A percentile compares a stretch with the other conserved stretches of the same genome.
These are phyloP conservation scores for Begonia masoniana DNA, from an alignment of 306 rosid species.

Conservation along the genomic window DNA sequence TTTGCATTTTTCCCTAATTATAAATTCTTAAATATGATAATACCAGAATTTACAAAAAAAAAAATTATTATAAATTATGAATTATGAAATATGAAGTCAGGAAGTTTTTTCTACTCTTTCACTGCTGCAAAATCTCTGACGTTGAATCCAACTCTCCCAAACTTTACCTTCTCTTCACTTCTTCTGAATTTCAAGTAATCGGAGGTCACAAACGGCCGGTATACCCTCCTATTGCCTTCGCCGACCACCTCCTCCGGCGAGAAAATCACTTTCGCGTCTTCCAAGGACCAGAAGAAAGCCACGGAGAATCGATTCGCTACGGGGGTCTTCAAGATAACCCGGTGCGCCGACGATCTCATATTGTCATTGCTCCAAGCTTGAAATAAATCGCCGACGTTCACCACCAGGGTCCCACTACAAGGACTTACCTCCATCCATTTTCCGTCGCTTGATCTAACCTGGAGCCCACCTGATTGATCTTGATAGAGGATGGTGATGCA, in stretches of 20 bases:
- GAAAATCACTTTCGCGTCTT: constrained; percentile 45
- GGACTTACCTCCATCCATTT: constrained; percentile 78
- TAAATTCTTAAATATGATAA: constrained; percentile 17
- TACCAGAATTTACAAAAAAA: no score
- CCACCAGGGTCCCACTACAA: constrained; percentile 61
- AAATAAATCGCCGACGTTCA: constrained; percentile 80
- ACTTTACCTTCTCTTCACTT: constrained; percentile 66
- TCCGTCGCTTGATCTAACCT: constrained; percentile 63
- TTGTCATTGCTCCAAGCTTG: constrained; percentile 95
- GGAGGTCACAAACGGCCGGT: constrained; percentile 46
- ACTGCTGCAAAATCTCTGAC: constrained; percentile 75
- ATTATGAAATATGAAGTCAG: no score
- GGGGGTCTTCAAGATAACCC: constrained; percentile 55
- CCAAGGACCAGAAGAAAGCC: constrained; percentile 93
- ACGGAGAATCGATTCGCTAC: constrained; percentile 48
- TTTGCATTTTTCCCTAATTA: no score
- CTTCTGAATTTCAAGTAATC: constrained; percentile 81
- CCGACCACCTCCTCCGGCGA: constrained; percentile 76
- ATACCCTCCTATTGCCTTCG: constrained; percentile 37
- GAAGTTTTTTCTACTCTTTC: no score
- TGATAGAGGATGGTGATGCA: constrained; percentile 70
- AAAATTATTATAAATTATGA: no score
- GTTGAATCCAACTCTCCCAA: constrained; percentile 83
- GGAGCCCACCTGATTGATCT: constrained; percentile 85
- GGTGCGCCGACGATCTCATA: constrained; percentile 75